Evolutionary conservation across 192 early-diverging fungal genomes (phyloP), one percentile per base, ranked within the genome.

Genomic region (Lunasporangiospora selenospora): DNA sequence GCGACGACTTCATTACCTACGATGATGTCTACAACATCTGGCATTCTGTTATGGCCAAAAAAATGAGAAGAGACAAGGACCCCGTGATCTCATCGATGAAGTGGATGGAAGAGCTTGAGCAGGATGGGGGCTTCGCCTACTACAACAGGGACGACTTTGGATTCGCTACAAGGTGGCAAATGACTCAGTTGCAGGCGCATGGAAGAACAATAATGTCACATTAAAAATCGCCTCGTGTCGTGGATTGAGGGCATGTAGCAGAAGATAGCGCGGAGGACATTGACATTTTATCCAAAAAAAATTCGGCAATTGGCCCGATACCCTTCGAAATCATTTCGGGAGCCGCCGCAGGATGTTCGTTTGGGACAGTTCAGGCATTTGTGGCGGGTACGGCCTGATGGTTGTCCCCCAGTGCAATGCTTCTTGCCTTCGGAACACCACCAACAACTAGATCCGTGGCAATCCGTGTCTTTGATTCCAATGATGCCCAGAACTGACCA

Each of bases 151-250:
- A 39, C 5, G 62, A 45, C 31, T 54, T 42, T 46, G 62, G 62
- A n/a, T 64, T 64, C 26, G 36, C 62, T 12, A 27, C 41, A 11
- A 5, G 23, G n/a, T 61, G 60, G 60, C 60, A 61, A 39, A n/a
- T 61, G 29, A 13, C 41, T 10, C 60, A 62, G 18, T 33, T 62
- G 16, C 26, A 34, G 31, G 15, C 27, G 19, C 40, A 64, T 38
- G 62, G 42, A 15, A 38, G 24, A 38, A n/a, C n/a, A n/a, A n/a
- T n/a, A n/a, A n/a, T n/a, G n/a, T n/a, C n/a, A n/a, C n/a, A n/a
- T n/a, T n/a, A n/a, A n/a, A n/a, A n/a, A n/a, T n/a, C n/a, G n/a
- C n/a, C n/a, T n/a, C n/a, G n/a, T n/a, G n/a, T n/a, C n/a, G n/a
- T n/a, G n/a, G n/a, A n/a, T n/a, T n/a, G n/a, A n/a, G n/a, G n/a